Base-by-base conservation (phyloP, 768 basidiomycete species). In the Boletus vinaceobasis region DNA sequence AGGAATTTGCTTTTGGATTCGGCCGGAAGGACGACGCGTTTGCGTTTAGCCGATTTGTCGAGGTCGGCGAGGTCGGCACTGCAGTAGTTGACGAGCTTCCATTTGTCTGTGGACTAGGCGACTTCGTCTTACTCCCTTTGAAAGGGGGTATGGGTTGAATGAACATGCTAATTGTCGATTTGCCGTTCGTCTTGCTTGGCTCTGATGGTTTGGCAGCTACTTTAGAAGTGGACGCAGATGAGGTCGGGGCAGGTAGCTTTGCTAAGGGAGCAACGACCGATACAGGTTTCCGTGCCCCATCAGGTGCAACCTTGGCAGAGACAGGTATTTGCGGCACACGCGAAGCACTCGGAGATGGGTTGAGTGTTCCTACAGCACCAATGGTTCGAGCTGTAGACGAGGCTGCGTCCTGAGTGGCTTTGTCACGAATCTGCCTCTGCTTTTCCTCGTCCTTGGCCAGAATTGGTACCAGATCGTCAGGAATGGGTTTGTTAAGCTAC, bases 131-230 rank as follows among this genome's bases (percentile, higher is more conserved):
- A 46, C 58, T 71, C 52, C 92, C 88, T 65, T 85, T 87, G 80
- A 93, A 98, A 10, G 96, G 87, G 11, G 95, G 96, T 60, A 98
- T 98, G 32, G 86, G 63, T 62, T 91, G 90, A 55, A 98, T 95
- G 65, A 82, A 75, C 92, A 96, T 95, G 50, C 60, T 76, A 60
- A 86, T 80, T 7, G 71, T 61, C 1, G 75, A 69, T 57, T 84
- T 83, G 65, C 78, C 77, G 31, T 74, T 59, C 19, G 73, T 56
- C 17, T 79, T 61, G 27, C 71, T 65, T 2, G 71, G 48, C 7
- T 65, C 66, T 15, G 61, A 58, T 7, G 70, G 50, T 55, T 73
- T 77, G 14, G 68, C 47, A 23, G 60, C 39, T 11, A 65, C 59
- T 51, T 76, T 77, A 48, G 70, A 60, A 27, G 57, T 55, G 21